These are phyloP conservation scores for Colletotrichum navitas DNA, from an alignment of 2,329 filamentous ascomycete genomes.

Conservation along the genomic window DNA sequence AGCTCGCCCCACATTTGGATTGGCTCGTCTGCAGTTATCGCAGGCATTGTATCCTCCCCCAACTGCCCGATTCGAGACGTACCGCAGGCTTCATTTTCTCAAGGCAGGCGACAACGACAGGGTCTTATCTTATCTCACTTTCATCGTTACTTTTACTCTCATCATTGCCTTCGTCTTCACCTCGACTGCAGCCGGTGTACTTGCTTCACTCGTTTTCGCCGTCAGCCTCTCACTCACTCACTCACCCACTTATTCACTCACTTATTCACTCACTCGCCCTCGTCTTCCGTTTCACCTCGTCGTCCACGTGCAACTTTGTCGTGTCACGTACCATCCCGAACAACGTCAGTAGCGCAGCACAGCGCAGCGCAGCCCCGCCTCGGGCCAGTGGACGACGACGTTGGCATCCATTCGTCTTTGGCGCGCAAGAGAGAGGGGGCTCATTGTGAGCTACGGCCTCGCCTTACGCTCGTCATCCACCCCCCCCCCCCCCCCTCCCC, in stretches of 20 bases:
- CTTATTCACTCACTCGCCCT: neutral
- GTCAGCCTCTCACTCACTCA: neutral
- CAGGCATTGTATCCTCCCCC: neutral
- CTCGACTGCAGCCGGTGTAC: too few species aligned
- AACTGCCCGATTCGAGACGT: conserved; percentile 26
- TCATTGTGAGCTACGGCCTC: conserved; percentile 1
- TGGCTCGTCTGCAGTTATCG: conserved; percentile 21
- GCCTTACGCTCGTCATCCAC: neutral
- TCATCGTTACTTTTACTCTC: neutral
- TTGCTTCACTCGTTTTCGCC: neutral
- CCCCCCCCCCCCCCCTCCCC: too few species aligned
- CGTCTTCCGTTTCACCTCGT: neutral
- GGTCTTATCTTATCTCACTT: conserved; percentile 26
- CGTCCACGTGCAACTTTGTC: neutral
- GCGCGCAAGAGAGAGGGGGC: conserved; percentile 1
- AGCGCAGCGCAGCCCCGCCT: neutral
- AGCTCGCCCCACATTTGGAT: neutral
- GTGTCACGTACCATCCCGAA: neutral
- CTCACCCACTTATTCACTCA: neutral
- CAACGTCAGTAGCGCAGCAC: neutral
- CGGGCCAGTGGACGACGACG: neutral
- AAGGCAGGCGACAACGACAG: neutral
- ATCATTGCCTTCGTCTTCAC: neutral
- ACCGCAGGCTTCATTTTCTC: conserved; percentile 5
- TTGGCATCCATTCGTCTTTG: neutral